Conservation (phyloP, 768 basidiomycete genomes). For the Dentipellis sp. region DNA sequence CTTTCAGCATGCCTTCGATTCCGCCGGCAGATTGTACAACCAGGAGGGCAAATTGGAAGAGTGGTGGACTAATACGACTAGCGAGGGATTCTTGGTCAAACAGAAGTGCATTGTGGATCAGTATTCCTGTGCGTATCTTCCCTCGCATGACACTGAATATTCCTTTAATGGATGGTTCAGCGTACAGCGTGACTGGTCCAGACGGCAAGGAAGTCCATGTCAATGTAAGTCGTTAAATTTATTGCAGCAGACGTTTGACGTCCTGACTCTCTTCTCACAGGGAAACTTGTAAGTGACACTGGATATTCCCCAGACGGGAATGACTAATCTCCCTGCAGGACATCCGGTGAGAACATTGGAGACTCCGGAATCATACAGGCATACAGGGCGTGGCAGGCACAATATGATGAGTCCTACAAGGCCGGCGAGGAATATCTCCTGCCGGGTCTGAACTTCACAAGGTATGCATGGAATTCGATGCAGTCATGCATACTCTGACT, state of each 20-base stretch:
- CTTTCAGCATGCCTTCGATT: conserved; percentile 79
- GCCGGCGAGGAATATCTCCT: conserved; percentile 63
- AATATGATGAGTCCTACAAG: conserved; percentile 49
- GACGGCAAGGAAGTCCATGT: conserved; percentile 78
- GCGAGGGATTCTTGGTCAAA: conserved; percentile 69
- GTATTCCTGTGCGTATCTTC: conserved; percentile 53
- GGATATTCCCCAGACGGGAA: neutral
- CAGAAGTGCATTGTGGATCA: conserved; percentile 89
- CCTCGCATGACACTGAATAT: neutral
- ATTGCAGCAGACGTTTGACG: conserved; percentile 2
- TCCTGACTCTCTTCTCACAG: conserved; percentile 25
- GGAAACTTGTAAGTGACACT: conserved; percentile 58
- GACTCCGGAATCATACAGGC: conserved; percentile 81
- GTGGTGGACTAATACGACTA: conserved; percentile 92
- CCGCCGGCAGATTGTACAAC: conserved; percentile 84
- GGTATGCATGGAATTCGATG: conserved; percentile 29
- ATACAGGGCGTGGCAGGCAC: conserved; percentile 85
- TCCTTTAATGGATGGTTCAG: conserved; percentile 23
- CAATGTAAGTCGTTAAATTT: conserved; percentile 48
- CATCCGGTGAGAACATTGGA: conserved; percentile 88
- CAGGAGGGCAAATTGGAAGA: conserved; percentile 78
- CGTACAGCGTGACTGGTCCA: conserved; percentile 78
- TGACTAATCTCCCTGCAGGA: conserved; percentile 32
- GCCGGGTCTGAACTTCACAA: conserved; percentile 71
- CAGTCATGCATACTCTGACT: neutral